Base-by-base conservation (phyloP, 73 alveolate genomes). In the Symbiodinium natans region DNA sequence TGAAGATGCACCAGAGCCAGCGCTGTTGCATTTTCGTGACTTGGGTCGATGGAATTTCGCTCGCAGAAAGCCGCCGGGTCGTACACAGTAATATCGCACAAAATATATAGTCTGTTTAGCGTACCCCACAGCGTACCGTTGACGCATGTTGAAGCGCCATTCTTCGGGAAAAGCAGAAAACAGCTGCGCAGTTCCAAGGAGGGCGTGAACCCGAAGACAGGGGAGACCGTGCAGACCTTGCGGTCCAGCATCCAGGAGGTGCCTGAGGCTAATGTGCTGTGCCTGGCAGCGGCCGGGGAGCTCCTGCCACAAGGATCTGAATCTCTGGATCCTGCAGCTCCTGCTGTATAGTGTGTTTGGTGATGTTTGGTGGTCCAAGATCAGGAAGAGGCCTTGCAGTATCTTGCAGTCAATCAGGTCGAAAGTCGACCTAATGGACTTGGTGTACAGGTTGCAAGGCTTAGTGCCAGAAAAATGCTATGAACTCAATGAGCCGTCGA, bases 141-240 rank as follows among this genome's bases (percentile, higher is more conserved):
- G 27, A 56, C 27, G 17, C 17, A 21, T 21, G 17, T 21, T 21
- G 27, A 29, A 21, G 27, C 29, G 3, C 56, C 40, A 38, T 80
- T 31, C 8, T 27, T 80, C 19, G 11, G 86, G 11, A 36, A 36
- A 31, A 27, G 34, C 73, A 41, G 42, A 9, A 17, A 17, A 25
- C 23, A 11, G 25, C n/a, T 27, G 15, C 10, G 42, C 9, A 0
- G 40, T 5, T 86, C 82, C 21, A 63, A 90, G 97, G 97, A 68
- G 77, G 97, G 97, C 80, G 54, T 90, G 52, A 90, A 90, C n/a
- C 97, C 97, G 38, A 90, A 90, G 54, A 90, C 97, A 11, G 97
- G 97, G 23, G 88, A 90, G 97, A 90, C 40, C 29, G 46, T 85
- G 23, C 9, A 29, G 31, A 71, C 40, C 40, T 34, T 90, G 80